Evolutionary conservation across 2,329 filamentous ascomycete species (phyloP).

Genomic region (Colletotrichum sidae): DNA sequence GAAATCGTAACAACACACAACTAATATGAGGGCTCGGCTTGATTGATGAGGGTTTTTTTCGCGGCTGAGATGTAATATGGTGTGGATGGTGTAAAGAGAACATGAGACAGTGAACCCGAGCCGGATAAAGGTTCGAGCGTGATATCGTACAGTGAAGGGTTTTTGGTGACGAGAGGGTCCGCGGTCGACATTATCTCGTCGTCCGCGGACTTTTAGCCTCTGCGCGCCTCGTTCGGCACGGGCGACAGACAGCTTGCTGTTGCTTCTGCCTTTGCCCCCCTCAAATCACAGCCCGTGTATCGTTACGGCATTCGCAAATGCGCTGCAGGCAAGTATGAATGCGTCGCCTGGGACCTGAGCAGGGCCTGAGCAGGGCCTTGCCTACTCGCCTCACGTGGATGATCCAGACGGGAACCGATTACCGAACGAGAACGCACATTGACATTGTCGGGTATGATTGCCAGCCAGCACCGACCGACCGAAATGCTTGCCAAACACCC

Average conservation of each 20-base stretch:
- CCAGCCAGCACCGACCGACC: constrained; percentile 30
- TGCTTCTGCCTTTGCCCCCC: not conserved
- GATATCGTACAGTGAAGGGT: constrained; percentile 34
- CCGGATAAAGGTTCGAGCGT: constrained; percentile 28
- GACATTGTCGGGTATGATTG: constrained; percentile 18
- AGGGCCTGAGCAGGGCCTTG: constrained; percentile 28
- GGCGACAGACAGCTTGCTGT: constrained; percentile 9
- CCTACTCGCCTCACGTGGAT: constrained; percentile 3
- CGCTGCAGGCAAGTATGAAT: constrained; percentile 18
- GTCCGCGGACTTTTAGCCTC: constrained; percentile 29
- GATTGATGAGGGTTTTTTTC: not conserved
- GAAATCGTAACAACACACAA: constrained; percentile 21
- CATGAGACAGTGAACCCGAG: constrained; percentile 35
- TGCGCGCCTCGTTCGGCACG: constrained; percentile 22
- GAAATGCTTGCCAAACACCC: constrained; percentile 37
- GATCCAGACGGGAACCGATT: not conserved
- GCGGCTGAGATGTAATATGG: too few relatives aligned
- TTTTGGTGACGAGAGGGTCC: constrained; percentile 19
- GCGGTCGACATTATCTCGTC: constrained; percentile 11
- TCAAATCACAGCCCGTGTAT: constrained; percentile 7
- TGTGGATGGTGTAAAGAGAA: not conserved
- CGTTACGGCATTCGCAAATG: not conserved
- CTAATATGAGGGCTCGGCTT: not conserved
- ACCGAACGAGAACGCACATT: constrained; percentile 27
- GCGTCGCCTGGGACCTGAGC: constrained; percentile 6